These are phyloP conservation scores for Plectranthus barbatus DNA, from an alignment of 257 asterid genomes.

Conservation along the genomic window DNA sequence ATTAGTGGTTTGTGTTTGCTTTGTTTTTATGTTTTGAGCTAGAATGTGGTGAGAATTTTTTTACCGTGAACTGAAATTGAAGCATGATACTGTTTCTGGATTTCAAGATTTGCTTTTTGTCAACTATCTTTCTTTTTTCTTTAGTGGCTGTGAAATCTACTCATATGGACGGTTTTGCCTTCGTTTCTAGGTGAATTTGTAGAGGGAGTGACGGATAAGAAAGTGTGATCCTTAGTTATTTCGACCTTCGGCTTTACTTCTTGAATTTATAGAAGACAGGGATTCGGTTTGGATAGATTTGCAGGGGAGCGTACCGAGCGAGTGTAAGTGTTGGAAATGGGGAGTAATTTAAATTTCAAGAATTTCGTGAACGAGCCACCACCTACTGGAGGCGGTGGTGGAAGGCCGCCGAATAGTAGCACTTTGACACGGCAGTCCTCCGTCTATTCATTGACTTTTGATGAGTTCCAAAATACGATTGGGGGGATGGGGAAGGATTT, in stretches of 20 bases:
- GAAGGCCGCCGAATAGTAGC: slow-evolving; percentile 27
- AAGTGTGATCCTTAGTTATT: slow-evolving; percentile 11
- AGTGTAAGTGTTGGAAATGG: slow-evolving; percentile 40
- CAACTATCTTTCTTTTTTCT: not conserved
- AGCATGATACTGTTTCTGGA: not conserved
- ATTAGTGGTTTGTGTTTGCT: not conserved
- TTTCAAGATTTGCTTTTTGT: not conserved
- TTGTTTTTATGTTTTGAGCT: not conserved
- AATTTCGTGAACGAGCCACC: slow-evolving; percentile 38
- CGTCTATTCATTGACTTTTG: slow-evolving; percentile 79
- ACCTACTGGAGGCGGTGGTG: slow-evolving; percentile 35
- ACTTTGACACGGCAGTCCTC: slow-evolving; percentile 65
- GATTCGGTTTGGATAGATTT: slow-evolving; percentile 16
- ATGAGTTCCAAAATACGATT: slow-evolving; percentile 71
- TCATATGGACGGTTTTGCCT: not conserved
- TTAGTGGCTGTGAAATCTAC: slow-evolving; percentile 1
- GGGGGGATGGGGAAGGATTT: slow-evolving; percentile 71
- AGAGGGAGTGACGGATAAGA: not conserved
- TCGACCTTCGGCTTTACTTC: not conserved
- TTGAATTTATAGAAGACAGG: slow-evolving; percentile 23
- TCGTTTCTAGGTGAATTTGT: slow-evolving; percentile 9
- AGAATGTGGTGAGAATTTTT: slow-evolving; percentile 8
- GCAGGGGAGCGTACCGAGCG: not conserved
- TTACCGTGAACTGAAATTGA: not conserved
- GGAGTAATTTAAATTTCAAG: slow-evolving; percentile 62